These are phyloP conservation scores for Wallacemonas sp. DNA, from an alignment of 208 protist genomes.

Conservation along the genomic window DNA sequence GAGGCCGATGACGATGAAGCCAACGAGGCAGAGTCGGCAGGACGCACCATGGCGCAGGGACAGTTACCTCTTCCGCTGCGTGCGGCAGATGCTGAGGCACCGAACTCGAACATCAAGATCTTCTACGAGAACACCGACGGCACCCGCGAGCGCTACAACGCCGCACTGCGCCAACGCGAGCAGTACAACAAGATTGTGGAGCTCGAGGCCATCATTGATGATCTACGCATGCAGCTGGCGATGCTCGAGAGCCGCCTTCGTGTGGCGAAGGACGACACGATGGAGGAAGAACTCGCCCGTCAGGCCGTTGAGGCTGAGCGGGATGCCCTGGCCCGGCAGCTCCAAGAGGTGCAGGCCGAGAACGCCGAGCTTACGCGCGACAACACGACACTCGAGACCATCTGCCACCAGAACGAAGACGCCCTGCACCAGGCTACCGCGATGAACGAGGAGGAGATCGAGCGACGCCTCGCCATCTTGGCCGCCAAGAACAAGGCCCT, in stretches of 20 bases:
- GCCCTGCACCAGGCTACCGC: constrained; percentile 44
- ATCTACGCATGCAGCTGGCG: constrained; percentile 46
- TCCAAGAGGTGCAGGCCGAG: constrained; percentile 33
- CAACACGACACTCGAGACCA: constrained; percentile 45
- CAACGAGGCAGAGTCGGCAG: constrained; percentile 13
- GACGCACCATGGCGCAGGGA: not conserved
- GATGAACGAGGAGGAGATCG: constrained; percentile 54
- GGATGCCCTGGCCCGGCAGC: constrained; percentile 33
- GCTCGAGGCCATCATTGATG: constrained; percentile 50
- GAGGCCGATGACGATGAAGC: constrained; percentile 14
- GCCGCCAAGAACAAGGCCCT: constrained; percentile 37
- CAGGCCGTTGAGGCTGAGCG: constrained; percentile 47
- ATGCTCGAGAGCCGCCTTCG: constrained; percentile 64
- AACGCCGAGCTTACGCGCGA: constrained; percentile 41
- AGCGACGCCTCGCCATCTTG: constrained; percentile 34
- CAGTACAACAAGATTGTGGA: constrained; percentile 49
- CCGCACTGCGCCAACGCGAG: constrained; percentile 48
- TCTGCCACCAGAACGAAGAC: constrained; percentile 44
- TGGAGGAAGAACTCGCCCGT: constrained; percentile 51
- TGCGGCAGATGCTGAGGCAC: constrained; percentile 3
- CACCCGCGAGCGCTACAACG: constrained; percentile 51
- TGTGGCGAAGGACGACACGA: constrained; percentile 52
- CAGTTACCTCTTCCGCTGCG: constrained; percentile 1
- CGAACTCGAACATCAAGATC: constrained; percentile 18
- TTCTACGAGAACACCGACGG: constrained; percentile 60